These are phyloP conservation scores for Borovskyia barvae DNA, from an alignment of 208 protist species.

Conservation along the genomic window DNA sequence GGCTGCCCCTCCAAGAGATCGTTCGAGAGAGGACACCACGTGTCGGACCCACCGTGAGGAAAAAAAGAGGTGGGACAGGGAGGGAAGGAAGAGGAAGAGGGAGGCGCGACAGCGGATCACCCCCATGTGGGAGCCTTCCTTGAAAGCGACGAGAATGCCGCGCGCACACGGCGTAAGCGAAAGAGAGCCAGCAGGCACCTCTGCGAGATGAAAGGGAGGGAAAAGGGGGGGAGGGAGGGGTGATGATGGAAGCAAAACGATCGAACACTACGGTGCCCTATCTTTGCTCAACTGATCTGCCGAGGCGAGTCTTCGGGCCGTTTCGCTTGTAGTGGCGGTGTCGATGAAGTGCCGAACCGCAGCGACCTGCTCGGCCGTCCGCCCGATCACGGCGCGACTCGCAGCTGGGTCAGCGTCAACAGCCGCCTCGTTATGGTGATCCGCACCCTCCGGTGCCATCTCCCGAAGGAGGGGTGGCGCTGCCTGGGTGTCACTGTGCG, in stretches of 20 bases:
- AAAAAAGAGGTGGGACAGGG: neutral
- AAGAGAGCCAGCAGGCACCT: neutral
- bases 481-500: slow-evolving; percentile 33
- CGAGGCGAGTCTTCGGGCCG: neutral
- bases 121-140: too few species aligned
- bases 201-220: neutral
- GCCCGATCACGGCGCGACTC: neutral
- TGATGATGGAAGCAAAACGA: neutral
- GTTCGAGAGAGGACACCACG: too few species aligned
- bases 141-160: neutral
- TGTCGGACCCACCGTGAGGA: too few species aligned
- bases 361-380: slow-evolving; percentile 7
- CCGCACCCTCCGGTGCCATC: neutral
- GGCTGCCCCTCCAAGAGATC: too few species aligned
- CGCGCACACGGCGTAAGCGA: neutral
- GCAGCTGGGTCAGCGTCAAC: neutral
- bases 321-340: neutral
- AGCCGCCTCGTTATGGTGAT: too few species aligned
- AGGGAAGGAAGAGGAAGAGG: neutral
- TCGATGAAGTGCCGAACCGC: slow-evolving; percentile 14
- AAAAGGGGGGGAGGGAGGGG: neutral
- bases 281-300: neutral
- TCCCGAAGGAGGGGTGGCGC: neutral
- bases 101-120: neutral
- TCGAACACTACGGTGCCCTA: neutral